phyloP scores from a whole-genome alignment of 495 filamentous ascomycete species.

The Xylaria cubensis region DNA sequence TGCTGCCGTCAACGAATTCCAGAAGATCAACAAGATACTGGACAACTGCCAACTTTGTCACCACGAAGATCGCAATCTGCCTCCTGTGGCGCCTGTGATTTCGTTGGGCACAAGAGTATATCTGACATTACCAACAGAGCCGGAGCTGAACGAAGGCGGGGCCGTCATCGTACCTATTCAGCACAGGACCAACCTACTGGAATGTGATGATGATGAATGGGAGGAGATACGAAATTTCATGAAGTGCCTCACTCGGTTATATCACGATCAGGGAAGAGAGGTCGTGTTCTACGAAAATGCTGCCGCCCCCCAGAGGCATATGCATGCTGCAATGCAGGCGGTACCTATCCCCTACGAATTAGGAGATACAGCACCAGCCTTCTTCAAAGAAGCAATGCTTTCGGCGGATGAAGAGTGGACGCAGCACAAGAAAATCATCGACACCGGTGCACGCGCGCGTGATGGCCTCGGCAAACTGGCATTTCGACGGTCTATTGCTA shows the following conservation, averaged over 20 bases:
- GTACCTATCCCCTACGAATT: constrained; percentile 87
- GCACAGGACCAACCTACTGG: constrained; percentile 87
- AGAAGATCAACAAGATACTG: constrained; percentile 86
- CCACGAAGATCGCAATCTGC: constrained; percentile 83
- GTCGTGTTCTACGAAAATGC: constrained; percentile 99
- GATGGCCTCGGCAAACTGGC: constrained; percentile 78
- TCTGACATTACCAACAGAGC: constrained; percentile 87
- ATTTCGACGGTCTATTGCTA: constrained; percentile 82
- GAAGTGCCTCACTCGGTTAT: constrained; percentile 93
- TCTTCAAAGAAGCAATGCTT: constrained; percentile 94
- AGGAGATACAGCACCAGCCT: constrained; percentile 89
- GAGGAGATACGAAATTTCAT: constrained; percentile 99
- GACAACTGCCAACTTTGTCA: constrained; percentile 91
- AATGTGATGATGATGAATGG: constrained; percentile 99
- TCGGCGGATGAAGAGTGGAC: constrained; percentile 89
- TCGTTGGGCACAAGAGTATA: constrained; percentile 87
- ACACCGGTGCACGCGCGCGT: constrained; percentile 73
- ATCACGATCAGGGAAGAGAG: constrained; percentile 86
- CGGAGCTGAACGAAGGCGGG: constrained; percentile 82
- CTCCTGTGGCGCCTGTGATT: constrained; percentile 88
- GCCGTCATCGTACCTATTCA: constrained; percentile 89
- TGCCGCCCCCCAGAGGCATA: constrained; percentile 75
- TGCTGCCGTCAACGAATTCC: constrained; percentile 84
- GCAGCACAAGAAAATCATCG: constrained; percentile 92
- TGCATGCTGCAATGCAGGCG: constrained; percentile 84